Percentiles rank a stretch among this genome's conserved stretches.
Conservation (phyloP, 1,139 yeast genomes). For the Suhomyces yuchorum region DNA sequence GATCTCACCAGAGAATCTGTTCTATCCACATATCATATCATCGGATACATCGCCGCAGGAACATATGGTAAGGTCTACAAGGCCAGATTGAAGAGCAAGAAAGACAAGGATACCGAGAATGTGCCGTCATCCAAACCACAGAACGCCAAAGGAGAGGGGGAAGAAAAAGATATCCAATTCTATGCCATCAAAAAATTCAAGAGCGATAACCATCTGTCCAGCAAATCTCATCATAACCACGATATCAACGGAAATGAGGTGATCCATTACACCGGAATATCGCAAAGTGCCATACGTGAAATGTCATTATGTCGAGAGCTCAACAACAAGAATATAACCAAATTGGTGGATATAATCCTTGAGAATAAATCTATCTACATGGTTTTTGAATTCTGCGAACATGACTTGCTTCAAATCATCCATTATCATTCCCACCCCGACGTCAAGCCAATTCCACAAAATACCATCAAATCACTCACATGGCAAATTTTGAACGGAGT, state of each 20-base stretch:
- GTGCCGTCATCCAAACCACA: conserved; percentile 5
- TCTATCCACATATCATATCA: conserved; percentile 75
- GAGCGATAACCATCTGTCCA: conserved; percentile 71
- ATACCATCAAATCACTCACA: conserved; percentile 76
- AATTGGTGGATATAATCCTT: conserved; percentile 78
- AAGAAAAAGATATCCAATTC: conserved; percentile 27
- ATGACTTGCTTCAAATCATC: conserved; percentile 88
- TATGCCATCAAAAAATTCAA: conserved; percentile 95
- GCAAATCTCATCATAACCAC: conserved; percentile 36
- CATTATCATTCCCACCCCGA: conserved; percentile 94
- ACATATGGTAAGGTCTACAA: conserved; percentile 97
- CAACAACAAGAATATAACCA: conserved; percentile 75
- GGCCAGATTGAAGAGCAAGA: conserved; percentile 56
- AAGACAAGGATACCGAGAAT: conserved; percentile 9
- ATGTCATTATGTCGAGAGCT: conserved; percentile 94
- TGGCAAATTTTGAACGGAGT: conserved; percentile 95
- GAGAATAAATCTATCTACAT: conserved; percentile 91
- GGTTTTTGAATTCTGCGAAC: conserved; percentile 96
- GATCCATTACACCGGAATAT: conserved; percentile 88
- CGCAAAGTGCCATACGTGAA: conserved; percentile 95
- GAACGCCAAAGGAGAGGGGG: not conserved
- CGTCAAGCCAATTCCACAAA: conserved; percentile 71
- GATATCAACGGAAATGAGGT: conserved; percentile 70
- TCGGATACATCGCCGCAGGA: conserved; percentile 98
- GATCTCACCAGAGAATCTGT: conserved; percentile 73